phyloP scores from a whole-genome alignment of 2,329 filamentous ascomycete genomes.

The Paecilomyces formosus region DNA sequence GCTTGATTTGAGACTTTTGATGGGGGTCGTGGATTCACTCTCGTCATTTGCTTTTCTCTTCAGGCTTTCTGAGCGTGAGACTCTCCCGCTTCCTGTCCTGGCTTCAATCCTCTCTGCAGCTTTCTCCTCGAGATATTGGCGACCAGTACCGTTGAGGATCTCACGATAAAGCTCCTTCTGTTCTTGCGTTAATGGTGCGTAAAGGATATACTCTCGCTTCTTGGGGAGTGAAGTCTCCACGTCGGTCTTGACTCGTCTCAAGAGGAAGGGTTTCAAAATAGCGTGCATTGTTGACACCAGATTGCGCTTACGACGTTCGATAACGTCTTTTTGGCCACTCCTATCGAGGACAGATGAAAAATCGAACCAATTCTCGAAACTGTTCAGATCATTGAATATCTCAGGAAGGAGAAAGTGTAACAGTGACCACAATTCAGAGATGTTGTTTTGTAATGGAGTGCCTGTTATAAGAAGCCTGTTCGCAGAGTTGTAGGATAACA shows the following conservation, averaged over 20 bases:
- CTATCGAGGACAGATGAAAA: constrained; percentile 88
- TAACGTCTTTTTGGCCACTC: constrained; percentile 67
- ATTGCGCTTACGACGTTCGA: constrained; percentile 68
- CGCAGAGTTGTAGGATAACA: constrained; percentile 81
- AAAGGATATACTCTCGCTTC: constrained; percentile 93
- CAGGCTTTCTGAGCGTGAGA: constrained; percentile 37
- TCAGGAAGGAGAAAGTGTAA: constrained; percentile 88
- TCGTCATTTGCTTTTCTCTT: constrained; percentile 51
- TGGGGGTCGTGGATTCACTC: constrained; percentile 40
- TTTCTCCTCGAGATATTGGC: constrained; percentile 43
- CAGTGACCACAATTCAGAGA: constrained; percentile 89
- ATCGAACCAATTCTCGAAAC: constrained; percentile 94
- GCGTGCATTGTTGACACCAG: constrained; percentile 84
- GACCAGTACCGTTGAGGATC: constrained; percentile 69
- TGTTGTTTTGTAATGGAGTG: constrained; percentile 90
- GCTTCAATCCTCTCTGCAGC: constrained; percentile 42
- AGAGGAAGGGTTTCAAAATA: constrained; percentile 81
- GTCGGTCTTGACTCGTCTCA: constrained; percentile 85
- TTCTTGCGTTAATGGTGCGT: constrained; percentile 82
- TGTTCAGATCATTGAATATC: constrained; percentile 87
- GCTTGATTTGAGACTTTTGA: constrained; percentile 70
- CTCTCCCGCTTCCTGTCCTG: constrained; percentile 17
- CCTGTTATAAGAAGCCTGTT: constrained; percentile 90
- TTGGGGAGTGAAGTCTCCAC: constrained; percentile 87
- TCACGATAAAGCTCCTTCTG: constrained; percentile 86